Conservation (phyloP, 352 stramenopile species). For the Globisporangium acanthophoron region DNA sequence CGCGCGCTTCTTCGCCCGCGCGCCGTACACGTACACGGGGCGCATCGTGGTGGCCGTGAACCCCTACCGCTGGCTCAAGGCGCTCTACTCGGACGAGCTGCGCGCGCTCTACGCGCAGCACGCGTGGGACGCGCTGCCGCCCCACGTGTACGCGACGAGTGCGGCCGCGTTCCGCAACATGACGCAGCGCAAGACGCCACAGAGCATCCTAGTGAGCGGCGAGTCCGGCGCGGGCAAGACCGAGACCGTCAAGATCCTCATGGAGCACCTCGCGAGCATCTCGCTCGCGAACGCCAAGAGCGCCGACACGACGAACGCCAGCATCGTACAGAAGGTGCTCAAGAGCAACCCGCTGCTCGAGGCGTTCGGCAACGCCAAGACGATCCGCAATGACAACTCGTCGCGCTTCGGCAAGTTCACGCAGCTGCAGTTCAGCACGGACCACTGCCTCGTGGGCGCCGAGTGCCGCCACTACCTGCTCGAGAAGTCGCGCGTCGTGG, state of each 20-base stretch:
- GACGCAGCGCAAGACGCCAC: constrained; percentile 58
- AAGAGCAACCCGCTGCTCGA: constrained; percentile 92
- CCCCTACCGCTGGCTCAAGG: constrained; percentile 90
- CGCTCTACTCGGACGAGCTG: constrained; percentile 79
- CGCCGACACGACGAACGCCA: constrained; percentile 68
- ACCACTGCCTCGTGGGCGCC: constrained; percentile 84
- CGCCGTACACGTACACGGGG: constrained; percentile 96
- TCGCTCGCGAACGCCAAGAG: constrained; percentile 57
- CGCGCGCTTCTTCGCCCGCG: constrained; percentile 70
- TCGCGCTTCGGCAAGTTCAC: constrained; percentile 96
- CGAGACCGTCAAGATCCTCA: constrained; percentile 96
- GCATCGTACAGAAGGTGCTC: constrained; percentile 83
- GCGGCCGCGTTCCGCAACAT: constrained; percentile 82
- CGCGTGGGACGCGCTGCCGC: constrained; percentile 62
- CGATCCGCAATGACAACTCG: constrained; percentile 95
- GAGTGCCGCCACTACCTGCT: constrained; percentile 93
- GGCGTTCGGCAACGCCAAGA: constrained; percentile 92
- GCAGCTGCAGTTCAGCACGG: constrained; percentile 89
- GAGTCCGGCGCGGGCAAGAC: constrained; percentile 91
- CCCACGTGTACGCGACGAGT: constrained; percentile 89
- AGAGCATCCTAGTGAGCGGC: constrained; percentile 85
- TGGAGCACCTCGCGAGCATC: constrained; percentile 92
- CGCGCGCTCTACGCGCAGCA: constrained; percentile 66
- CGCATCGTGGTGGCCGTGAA: constrained; percentile 97
- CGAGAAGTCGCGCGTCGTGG: constrained; percentile 95